phyloP scores from a whole-genome alignment of 306 rosid species.

The Castanospermum australe region DNA sequence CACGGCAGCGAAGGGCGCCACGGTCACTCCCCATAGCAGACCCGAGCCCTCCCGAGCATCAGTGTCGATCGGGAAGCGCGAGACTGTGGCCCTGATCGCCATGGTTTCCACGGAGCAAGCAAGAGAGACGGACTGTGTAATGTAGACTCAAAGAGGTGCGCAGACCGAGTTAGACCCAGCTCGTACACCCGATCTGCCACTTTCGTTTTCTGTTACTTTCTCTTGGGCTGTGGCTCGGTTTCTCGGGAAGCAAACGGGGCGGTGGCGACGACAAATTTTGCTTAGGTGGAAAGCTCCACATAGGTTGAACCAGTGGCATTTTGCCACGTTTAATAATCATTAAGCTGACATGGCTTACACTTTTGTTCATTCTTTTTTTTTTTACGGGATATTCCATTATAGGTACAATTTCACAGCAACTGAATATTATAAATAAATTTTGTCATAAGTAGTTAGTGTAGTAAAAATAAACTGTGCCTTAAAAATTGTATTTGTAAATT shows the following conservation, averaged over 20 bases:
- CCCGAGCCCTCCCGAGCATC: conserved; percentile 90
- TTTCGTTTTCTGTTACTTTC: background rate
- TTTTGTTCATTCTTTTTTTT: no score
- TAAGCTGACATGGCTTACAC: conserved; percentile 9
- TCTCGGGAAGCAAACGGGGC: conserved; percentile 19
- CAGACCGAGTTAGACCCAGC: background rate
- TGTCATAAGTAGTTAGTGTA: no score
- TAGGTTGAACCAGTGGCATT: conserved; percentile 4
- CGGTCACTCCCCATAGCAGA: conserved; percentile 87
- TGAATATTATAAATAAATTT: no score
- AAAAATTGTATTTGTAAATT: no score
- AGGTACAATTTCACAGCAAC: no score
- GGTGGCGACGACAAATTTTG: no score
- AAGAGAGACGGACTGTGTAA: background rate
- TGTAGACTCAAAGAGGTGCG: background rate
- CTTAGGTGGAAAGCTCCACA: conserved; percentile 27
- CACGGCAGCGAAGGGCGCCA: conserved; percentile 69
- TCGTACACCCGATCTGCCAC: background rate
- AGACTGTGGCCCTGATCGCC: conserved; percentile 87
- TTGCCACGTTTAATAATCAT: background rate
- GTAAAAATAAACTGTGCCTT: no score
- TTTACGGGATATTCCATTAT: no score
- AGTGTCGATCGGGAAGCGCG: conserved; percentile 77
- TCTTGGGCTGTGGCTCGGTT: background rate
- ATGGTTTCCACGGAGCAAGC: conserved; percentile 26